phyloP scores from a whole-genome alignment of 2,329 filamentous ascomycete species.

The Sarocladium strictum region DNA sequence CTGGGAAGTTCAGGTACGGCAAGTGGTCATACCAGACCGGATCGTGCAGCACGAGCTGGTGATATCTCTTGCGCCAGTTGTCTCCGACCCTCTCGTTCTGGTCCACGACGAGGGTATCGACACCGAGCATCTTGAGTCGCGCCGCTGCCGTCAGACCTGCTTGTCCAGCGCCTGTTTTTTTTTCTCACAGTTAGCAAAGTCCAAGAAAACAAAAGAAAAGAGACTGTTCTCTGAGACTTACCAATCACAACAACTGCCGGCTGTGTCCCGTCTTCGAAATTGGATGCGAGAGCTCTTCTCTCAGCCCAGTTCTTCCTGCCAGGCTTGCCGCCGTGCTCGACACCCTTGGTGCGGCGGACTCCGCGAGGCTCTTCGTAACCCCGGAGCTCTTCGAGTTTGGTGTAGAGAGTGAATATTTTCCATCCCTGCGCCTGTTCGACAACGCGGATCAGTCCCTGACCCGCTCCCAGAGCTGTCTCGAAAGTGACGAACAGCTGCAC shows the following conservation, averaged over 20 bases:
- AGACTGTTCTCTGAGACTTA: conserved; percentile 23
- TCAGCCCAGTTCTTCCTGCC: conserved; percentile 57
- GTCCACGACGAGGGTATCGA: conserved; percentile 54
- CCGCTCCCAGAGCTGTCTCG: conserved; percentile 46
- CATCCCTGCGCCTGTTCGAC: conserved; percentile 38
- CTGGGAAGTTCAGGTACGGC: conserved; percentile 59
- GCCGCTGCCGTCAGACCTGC: conserved; percentile 52
- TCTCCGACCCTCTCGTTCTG: conserved; percentile 52
- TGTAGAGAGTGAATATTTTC: conserved; percentile 62
- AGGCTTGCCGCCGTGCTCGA: conserved; percentile 44
- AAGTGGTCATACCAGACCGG: conserved; percentile 57
- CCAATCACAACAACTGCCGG: conserved; percentile 58
- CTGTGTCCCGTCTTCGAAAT: conserved; percentile 39
- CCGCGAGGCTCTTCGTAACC: conserved; percentile 45
- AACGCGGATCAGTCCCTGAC: conserved; percentile 50
- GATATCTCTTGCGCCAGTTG: conserved; percentile 58
- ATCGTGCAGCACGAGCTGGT: conserved; percentile 62
- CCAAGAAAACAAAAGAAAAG: not conserved
- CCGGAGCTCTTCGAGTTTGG: conserved; percentile 47
- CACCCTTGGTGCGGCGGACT: conserved; percentile 46
- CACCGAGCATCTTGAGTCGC: conserved; percentile 51
- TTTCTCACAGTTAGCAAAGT: conserved; percentile 1
- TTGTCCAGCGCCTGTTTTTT: conserved; percentile 48
- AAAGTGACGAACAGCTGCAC: conserved; percentile 52
- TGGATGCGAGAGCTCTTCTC: conserved; percentile 37